Evolutionary conservation across 352 stramenopile species (phyloP), one percentile per base, ranked within the genome.

Genomic region (Phytophthora pistaciae): DNA sequence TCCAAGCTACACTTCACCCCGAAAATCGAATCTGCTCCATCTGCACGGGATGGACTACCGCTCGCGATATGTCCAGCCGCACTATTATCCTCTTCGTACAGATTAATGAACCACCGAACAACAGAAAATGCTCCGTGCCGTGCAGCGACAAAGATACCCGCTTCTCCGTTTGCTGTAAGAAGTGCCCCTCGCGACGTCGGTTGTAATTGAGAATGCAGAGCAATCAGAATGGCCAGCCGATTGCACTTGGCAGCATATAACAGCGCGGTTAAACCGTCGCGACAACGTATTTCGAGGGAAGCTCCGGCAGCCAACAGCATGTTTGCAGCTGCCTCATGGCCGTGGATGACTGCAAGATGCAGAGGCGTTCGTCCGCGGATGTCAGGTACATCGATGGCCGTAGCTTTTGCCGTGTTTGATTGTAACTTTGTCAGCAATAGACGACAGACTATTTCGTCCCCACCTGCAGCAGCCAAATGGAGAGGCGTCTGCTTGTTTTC

Each of bases 241-340:
- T 92, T 88, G 55, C 72, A 78, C 49, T 80, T 84, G 0, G 76
- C 74, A 11, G 82, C 84, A 50, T 87, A 87, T 20, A 92, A 40
- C 11, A 87, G 53, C 0, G 84, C 74, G 11, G 83, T 91, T 10
- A 77, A 71, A 10, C 79, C 82, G n/a, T 75, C 31, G 0, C 53
- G 48, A 33, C 78, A 91, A 1, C 79, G 76, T 18, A 75, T 23
- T 49, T 70, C 48, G 0, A 82, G 21, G 0, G 80, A 89, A 14
- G 84, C 80, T 10, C 82, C 84, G 20, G 64, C 73, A 25, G 64
- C 56, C 5, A 85, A 31, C 13, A 92, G 42, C 54, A 83, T 72
- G 6, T 63, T 72, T 25, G 80, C 84, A 23, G 82, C 56, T 0
- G 52, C n/a, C 11, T 89, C 80, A 44, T 90, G 70, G 3, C 82